phyloP scores from a whole-genome alignment of 768 basidiomycete genomes.

The Daedalea quercina region DNA sequence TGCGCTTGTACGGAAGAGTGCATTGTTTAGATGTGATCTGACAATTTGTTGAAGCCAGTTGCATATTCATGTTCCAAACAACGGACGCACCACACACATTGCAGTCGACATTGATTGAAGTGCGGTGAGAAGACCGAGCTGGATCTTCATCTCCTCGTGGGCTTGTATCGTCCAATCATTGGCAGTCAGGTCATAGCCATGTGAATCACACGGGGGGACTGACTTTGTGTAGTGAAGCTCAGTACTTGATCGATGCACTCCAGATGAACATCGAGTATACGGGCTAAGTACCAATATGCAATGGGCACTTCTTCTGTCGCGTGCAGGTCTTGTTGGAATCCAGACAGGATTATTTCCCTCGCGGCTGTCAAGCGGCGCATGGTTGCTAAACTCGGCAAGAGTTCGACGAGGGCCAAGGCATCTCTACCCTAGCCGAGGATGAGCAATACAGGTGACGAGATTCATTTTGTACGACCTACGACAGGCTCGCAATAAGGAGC shows the following conservation, averaged over 20 bases:
- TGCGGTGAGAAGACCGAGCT: slow-evolving; percentile 45
- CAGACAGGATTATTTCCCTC: slow-evolving; percentile 65
- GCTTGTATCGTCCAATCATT: slow-evolving; percentile 12
- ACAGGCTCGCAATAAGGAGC: slow-evolving; percentile 11
- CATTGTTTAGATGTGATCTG: slow-evolving; percentile 47
- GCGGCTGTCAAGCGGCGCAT: slow-evolving; percentile 55
- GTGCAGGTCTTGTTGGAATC: slow-evolving; percentile 74
- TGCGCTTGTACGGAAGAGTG: slow-evolving; percentile 42
- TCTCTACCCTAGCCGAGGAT: neutral
- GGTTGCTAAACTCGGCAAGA: slow-evolving; percentile 41
- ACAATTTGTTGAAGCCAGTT: neutral
- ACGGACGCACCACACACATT: slow-evolving; percentile 42
- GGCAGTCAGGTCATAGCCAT: neutral
- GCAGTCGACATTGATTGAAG: slow-evolving; percentile 50
- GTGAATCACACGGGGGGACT: neutral
- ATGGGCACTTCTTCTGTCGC: slow-evolving; percentile 59
- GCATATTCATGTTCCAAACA: neutral
- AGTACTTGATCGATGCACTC: slow-evolving; percentile 44
- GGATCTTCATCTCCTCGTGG: slow-evolving; percentile 41
- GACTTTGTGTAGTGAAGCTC: slow-evolving; percentile 33
- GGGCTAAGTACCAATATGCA: slow-evolving; percentile 68
- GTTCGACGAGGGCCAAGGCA: slow-evolving; percentile 4
- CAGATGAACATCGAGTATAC: slow-evolving; percentile 52
- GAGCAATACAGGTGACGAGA: too few species aligned
- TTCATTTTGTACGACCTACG: slow-evolving; percentile 15